Conservation (phyloP, 306 rosid species). For the Acacia melanoxylon region DNA sequence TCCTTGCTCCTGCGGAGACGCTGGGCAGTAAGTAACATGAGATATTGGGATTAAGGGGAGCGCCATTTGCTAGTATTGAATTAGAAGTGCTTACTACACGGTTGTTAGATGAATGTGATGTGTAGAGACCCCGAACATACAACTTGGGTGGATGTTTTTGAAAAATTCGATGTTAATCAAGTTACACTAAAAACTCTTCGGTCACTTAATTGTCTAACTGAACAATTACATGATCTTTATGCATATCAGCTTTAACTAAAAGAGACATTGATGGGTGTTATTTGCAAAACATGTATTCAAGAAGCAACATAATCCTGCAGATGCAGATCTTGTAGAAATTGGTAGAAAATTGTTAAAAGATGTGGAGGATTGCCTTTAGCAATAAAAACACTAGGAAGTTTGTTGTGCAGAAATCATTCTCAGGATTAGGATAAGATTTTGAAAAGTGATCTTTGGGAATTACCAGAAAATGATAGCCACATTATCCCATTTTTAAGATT, state of each 20-base stretch:
- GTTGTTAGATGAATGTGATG: too few relatives aligned
- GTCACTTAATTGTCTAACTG: not conserved
- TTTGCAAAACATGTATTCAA: not conserved
- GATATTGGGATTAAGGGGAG: too few relatives aligned
- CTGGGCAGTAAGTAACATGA: too few relatives aligned
- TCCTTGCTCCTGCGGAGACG: too few relatives aligned
- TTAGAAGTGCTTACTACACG: too few relatives aligned
- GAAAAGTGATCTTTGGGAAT: not conserved
- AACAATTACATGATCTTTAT: not conserved
- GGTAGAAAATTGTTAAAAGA: not conserved
- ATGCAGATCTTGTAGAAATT: not conserved
- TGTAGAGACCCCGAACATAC: not conserved
- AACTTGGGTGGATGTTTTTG: not conserved
- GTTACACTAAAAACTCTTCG: not conserved
- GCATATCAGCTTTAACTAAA: not conserved
- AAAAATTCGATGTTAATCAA: not conserved
- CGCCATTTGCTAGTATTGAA: too few relatives aligned
- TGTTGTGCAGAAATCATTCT: not conserved
- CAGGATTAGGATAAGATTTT: not conserved
- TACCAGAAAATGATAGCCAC: not conserved
- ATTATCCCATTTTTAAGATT: not conserved
- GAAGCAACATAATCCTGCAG: not conserved
- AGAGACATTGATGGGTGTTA: not conserved
- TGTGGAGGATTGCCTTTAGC: conserved; percentile 8
- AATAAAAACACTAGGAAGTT: not conserved